Evolutionary conservation across 2,329 filamentous ascomycete species (phyloP).

Genomic region (Chaetomium sp.): DNA sequence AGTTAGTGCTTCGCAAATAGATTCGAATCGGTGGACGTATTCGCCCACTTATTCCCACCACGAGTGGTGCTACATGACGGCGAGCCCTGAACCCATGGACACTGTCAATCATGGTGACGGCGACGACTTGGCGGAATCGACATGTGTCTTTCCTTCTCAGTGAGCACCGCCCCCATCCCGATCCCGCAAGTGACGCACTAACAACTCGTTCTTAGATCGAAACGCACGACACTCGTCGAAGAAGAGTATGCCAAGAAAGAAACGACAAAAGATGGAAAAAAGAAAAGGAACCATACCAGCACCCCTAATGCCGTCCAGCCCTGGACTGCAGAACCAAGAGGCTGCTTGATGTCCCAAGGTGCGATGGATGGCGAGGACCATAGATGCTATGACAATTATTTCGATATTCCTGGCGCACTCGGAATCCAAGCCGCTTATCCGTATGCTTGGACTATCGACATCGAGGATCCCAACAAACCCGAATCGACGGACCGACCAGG

Average conservation of each 20-base stretch:
- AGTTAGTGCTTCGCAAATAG: background rate
- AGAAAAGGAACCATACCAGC: background rate
- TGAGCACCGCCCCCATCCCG: background rate
- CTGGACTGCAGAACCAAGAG: background rate
- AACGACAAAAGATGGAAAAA: background rate
- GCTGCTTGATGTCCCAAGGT: background rate
- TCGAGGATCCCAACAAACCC: background rate
- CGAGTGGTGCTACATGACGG: background rate
- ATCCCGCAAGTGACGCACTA: background rate
- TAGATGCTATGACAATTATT: no score
- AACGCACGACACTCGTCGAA: background rate
- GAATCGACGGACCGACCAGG: background rate
- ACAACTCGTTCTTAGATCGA: background rate
- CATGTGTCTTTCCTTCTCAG: background rate
- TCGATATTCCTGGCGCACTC: background rate
- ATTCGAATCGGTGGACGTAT: background rate
- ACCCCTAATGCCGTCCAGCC: background rate
- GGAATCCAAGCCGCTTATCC: background rate
- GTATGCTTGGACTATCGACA: background rate
- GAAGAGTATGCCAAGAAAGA: background rate
- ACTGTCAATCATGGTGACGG: background rate
- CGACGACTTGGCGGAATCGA: conserved; percentile 7
- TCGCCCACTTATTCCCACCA: background rate
- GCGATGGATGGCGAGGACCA: background rate
- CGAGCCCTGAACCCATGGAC: background rate